Evolutionary conservation across 371 early-diverging fungal species (phyloP).

Genomic region (Vairimorpha ceranae): DNA sequence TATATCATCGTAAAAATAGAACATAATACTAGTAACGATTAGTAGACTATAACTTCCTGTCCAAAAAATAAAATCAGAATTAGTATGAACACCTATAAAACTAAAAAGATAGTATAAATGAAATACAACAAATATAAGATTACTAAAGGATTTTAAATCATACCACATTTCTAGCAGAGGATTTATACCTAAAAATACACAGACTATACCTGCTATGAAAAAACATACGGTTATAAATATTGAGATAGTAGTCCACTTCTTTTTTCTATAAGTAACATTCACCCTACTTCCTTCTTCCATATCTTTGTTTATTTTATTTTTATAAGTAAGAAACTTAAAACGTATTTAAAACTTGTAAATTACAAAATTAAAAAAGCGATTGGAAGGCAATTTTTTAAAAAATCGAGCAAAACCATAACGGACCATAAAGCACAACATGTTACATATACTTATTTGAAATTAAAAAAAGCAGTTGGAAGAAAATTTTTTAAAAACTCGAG

Average conservation of each 20-base stretch:
- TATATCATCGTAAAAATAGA: conserved; percentile 45
- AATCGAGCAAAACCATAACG: no score
- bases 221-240: conserved; percentile 25
- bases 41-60: conserved; percentile 31
- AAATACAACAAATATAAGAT: conserved; percentile 38
- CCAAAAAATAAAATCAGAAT: conserved; percentile 53
- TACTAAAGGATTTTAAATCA: conserved; percentile 41
- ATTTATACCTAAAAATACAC: conserved; percentile 36
- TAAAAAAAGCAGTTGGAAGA: no score
- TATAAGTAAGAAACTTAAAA: no score
- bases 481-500: no score
- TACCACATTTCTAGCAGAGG: conserved; percentile 42
- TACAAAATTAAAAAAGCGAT: no score
- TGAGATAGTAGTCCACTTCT: conserved; percentile 33
- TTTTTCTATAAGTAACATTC: neutral
- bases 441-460: no score
- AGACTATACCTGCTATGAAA: conserved; percentile 14
- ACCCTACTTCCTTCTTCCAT: neutral
- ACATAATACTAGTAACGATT: conserved; percentile 26
- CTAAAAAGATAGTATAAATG: conserved; percentile 46
- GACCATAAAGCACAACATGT: no score
- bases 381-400: no score
- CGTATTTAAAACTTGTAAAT: no score
- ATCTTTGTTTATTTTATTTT: no score
- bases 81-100: conserved; percentile 38